Evolutionary conservation across 345 rosid genomes (phyloP).

Genomic region (Acer yangbiense): DNA sequence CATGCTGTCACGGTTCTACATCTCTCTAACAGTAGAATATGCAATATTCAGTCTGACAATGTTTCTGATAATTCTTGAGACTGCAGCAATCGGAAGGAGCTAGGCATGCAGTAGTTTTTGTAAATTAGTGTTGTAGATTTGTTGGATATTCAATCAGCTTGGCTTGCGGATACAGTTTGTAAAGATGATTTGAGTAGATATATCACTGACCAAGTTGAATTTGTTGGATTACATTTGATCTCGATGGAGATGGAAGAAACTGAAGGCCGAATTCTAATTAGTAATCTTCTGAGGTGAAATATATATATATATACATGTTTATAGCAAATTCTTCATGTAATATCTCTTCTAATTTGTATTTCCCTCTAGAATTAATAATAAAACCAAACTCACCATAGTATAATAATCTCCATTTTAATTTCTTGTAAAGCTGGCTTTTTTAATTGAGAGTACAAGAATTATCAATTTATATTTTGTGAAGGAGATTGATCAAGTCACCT

Average conservation of each 20-base stretch:
- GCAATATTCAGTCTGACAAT: background rate
- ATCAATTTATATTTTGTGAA: background rate
- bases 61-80: background rate
- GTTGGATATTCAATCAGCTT: background rate
- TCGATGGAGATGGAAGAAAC: too few relatives aligned
- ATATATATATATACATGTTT: slow-evolving; percentile 1
- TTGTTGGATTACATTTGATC: background rate
- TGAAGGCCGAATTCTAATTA: background rate
- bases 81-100: slow-evolving; percentile 13
- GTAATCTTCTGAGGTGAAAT: background rate
- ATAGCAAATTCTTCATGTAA: background rate
- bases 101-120: slow-evolving; percentile 27
- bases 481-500: too few relatives aligned
- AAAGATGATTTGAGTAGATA: slow-evolving; percentile 10
- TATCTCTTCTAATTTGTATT: slow-evolving; percentile 1
- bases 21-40: slow-evolving; percentile 24
- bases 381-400: background rate
- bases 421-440: background rate
- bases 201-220: background rate
- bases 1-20: background rate
- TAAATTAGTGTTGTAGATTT: slow-evolving; percentile 17
- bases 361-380: background rate
- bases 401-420: background rate
- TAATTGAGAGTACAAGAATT: too few relatives aligned
- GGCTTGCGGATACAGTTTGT: background rate